Conservation (phyloP, 1,139 yeast genomes). For the Kodamaea plutei region DNA sequence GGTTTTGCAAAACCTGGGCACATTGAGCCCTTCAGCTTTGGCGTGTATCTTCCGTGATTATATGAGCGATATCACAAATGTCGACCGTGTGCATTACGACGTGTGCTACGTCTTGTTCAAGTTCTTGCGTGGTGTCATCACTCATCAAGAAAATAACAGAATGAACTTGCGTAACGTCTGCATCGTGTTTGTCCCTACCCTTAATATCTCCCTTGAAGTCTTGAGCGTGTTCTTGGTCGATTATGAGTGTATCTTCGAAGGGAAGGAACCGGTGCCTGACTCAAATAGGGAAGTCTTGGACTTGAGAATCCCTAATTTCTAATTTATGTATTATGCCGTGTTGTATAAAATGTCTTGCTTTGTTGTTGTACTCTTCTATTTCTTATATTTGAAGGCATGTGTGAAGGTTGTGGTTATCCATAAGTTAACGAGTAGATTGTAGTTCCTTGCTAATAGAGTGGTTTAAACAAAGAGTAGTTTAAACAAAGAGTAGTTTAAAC, state of each 20-base stretch:
- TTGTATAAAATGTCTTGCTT: too few relatives aligned
- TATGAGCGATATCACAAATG: conserved; percentile 21
- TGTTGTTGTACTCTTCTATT: too few relatives aligned
- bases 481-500: too few relatives aligned
- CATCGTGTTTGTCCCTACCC: conserved; percentile 83
- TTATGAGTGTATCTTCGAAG: conserved; percentile 60
- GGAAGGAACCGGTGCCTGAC: conserved; percentile 41
- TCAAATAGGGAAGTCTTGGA: conserved; percentile 37
- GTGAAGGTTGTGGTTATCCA: too few relatives aligned
- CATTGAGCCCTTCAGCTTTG: conserved; percentile 17
- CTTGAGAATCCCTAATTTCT: conserved; percentile 41
- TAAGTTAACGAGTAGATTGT: too few relatives aligned
- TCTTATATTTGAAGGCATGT: too few relatives aligned
- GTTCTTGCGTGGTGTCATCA: conserved; percentile 62
- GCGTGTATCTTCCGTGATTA: conserved; percentile 32
- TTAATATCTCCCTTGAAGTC: conserved; percentile 65
- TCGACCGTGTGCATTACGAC: conserved; percentile 49
- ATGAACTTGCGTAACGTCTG: conserved; percentile 80
- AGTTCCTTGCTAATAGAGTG: too few relatives aligned
- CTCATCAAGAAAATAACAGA: conserved; percentile 63
- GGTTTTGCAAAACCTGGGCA: conserved; percentile 14
- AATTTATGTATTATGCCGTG: too few relatives aligned
- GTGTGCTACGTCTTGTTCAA: conserved; percentile 63
- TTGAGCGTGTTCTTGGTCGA: conserved; percentile 62
- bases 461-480: too few relatives aligned